Percentiles rank a stretch among this genome's conserved stretches.
phyloP scores from a whole-genome alignment of 805 yeast genomes.

The Teunomyces kruisii region DNA sequence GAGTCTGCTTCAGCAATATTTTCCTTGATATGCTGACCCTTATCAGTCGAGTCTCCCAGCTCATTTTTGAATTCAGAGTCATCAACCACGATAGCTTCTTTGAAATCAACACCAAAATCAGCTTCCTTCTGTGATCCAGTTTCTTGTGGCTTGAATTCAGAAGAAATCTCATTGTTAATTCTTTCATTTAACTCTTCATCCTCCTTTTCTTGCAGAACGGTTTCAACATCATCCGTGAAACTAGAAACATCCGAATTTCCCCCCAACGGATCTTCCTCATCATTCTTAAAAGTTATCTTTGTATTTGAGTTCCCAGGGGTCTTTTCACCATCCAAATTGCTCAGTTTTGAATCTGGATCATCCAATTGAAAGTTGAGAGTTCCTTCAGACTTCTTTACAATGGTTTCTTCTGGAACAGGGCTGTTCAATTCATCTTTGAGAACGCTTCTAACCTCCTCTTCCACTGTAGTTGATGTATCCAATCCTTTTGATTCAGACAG shows the following conservation, averaged over 20 bases:
- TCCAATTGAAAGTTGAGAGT: not conserved
- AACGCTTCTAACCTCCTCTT: not conserved
- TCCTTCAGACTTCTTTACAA: not conserved
- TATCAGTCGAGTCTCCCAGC: too few species aligned
- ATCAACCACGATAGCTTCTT: too few species aligned
- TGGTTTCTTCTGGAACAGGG: not conserved
- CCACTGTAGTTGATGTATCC: not conserved
- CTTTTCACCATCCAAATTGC: slow-evolving; percentile 26
- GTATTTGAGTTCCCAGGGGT: slow-evolving; percentile 34
- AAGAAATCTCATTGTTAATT: not conserved
- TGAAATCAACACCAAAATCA: too few species aligned
- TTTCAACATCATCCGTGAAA: slow-evolving; percentile 32
- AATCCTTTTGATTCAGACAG: not conserved
- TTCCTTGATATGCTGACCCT: too few species aligned
- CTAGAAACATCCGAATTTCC: slow-evolving; percentile 19
- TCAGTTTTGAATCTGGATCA: not conserved
- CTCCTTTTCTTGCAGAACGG: slow-evolving; percentile 26
- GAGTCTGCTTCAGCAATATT: too few species aligned
- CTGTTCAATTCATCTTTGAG: too few species aligned
- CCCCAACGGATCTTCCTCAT: slow-evolving; percentile 14
- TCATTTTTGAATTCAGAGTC: too few species aligned
- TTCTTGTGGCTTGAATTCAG: too few species aligned
- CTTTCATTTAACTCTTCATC: slow-evolving; percentile 8
- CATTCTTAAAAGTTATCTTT: slow-evolving; percentile 28
- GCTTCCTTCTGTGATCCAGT: not conserved